Evolutionary conservation across 768 basidiomycete species (phyloP).

Genomic region (Solioccasus polychromus): DNA sequence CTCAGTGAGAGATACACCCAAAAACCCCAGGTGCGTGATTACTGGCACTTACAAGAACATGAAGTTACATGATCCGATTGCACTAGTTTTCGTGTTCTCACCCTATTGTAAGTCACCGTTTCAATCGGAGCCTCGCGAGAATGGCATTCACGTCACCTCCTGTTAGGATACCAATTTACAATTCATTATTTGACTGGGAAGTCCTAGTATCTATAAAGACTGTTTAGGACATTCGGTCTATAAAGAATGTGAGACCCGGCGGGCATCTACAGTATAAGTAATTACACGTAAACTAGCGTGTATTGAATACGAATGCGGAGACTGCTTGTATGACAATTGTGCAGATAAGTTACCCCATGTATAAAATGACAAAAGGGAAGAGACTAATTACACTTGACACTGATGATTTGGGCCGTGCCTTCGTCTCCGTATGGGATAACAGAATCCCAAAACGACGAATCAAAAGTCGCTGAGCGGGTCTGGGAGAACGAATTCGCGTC

Average conservation of each 20-base stretch:
- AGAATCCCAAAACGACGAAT: slow-evolving; percentile 19
- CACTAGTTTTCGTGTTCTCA: slow-evolving; percentile 41
- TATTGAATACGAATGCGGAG: too few relatives aligned
- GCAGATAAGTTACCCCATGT: too few relatives aligned
- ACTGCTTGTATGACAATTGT: too few relatives aligned
- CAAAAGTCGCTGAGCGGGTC: slow-evolving; percentile 13
- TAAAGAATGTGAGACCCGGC: too few relatives aligned
- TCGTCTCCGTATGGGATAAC: slow-evolving; percentile 57
- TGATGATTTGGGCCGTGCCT: slow-evolving; percentile 47
- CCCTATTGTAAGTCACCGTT: slow-evolving; percentile 35
- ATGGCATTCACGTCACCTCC: not conserved
- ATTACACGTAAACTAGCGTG: not conserved
- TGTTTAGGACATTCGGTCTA: not conserved
- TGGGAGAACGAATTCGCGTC: slow-evolving; percentile 24
- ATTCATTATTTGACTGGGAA: slow-evolving; percentile 25
- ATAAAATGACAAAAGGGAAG: too few relatives aligned
- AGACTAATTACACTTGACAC: slow-evolving; percentile 42
- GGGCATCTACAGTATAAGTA: slow-evolving; percentile 4
- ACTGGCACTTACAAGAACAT: too few relatives aligned
- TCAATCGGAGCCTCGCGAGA: not conserved
- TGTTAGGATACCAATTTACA: slow-evolving; percentile 29
- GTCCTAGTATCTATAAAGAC: not conserved
- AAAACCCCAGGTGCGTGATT: slow-evolving; percentile 46
- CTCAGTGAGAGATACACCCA: slow-evolving; percentile 49
- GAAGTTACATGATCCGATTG: too few relatives aligned